Base-by-base conservation (phyloP, 164 flowering plant genomes). In the Vitis amurensis region DNA sequence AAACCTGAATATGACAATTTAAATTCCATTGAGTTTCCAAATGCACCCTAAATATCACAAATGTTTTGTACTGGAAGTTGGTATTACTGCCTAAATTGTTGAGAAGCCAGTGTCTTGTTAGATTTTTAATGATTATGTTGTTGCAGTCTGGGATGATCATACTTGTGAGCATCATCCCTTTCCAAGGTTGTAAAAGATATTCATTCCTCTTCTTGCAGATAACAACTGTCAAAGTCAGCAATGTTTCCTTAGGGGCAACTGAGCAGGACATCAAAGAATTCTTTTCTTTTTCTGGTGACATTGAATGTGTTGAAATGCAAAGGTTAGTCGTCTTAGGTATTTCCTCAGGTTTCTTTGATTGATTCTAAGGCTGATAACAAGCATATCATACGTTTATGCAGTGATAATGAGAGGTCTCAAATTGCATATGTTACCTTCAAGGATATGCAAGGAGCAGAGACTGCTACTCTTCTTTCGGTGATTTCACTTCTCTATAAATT, bases 391-490 rank as follows among this genome's bases (percentile, higher is more conserved):
- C 55, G 53, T 61, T 37, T 17, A 10, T 81, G 75, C 77, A 88
- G 92, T 71, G 78, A 83, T 37, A 73, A 23, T 64, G 90, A 81
- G 73, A 79, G 76, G 19, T 78, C 86, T 66, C 89, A 88, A 74
- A 66, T 78, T 67, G 90, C 87, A 23, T 88, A 75, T 78, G 90
- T 86, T 44, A 84, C 86, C 52, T 88, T 88, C 79, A 88, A 86
- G 74, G 92, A 88, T 71, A 37, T 76, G 12, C 84, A 86, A 70
- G 92, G 92, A 59, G 89, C 90, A 17, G 88, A 86, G 60, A 88
- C 92, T 68, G 85, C 87, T 48, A 59, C 76, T 68, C 86, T 81
- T 59, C 82, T 83, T 62, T 77, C 84, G 62, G 86, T 83, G 74
- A 66, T 64, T 68, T 30, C 23, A 64, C 65, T 64, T 55, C 27